These are phyloP conservation scores for Solanum arcanum DNA, from an alignment of 257 asterid species.

Conservation along the genomic window DNA sequence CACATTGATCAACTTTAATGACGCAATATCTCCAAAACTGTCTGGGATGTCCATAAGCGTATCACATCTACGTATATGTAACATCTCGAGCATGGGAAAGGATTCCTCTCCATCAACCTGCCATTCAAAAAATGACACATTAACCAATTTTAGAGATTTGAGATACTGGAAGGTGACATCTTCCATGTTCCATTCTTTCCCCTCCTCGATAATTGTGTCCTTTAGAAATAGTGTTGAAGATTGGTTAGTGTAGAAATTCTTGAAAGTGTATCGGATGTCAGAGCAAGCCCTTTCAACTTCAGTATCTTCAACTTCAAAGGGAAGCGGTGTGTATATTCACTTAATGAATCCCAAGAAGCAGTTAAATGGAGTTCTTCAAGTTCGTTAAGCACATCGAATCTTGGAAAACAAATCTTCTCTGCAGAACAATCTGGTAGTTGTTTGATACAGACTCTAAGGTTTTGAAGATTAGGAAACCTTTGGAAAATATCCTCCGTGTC, in stretches of 20 bases:
- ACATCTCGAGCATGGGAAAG: neutral
- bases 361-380: neutral
- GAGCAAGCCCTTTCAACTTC: neutral
- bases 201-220: neutral
- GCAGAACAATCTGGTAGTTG: neutral
- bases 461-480: neutral
- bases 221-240: neutral
- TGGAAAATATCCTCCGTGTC: neutral
- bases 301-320: neutral
- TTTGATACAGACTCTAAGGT: neutral
- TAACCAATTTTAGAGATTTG: neutral
- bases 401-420: neutral
- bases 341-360: neutral
- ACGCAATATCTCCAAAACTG: neutral
- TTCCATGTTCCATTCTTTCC: neutral
- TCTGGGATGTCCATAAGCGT: neutral
- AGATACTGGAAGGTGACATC: neutral
- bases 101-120: neutral
- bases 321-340: neutral
- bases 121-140: neutral
- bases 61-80: fast-evolving
- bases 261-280: neutral
- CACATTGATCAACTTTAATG: neutral
- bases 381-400: neutral
- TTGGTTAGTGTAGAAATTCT: neutral